Percentiles rank a stretch among this genome's conserved stretches.
These are phyloP conservation scores for Madurella fahalii DNA, from an alignment of 2,329 filamentous ascomycete genomes.

Conservation along the genomic window DNA sequence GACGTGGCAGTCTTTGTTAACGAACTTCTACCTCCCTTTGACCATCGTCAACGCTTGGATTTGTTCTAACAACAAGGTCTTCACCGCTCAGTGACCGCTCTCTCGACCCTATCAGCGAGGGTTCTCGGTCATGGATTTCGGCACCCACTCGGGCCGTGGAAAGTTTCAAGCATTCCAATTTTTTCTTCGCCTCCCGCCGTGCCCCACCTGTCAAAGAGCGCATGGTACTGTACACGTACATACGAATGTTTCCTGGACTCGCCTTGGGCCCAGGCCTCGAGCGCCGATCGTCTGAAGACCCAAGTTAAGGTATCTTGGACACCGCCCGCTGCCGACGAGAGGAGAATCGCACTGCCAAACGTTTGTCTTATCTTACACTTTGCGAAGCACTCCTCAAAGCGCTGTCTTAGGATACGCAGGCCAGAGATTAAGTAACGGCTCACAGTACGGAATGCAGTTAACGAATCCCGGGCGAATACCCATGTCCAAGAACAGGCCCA, in stretches of 20 bases:
- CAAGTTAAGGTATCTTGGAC: too few species aligned
- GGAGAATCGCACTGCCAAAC: too few species aligned
- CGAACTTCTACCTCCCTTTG: not conserved
- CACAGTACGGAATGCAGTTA: too few species aligned
- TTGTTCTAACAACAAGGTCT: not conserved
- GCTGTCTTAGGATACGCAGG: too few species aligned
- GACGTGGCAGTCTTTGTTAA: not conserved
- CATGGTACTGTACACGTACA: too few species aligned
- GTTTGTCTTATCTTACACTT: too few species aligned
- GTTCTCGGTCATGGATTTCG: slow-evolving; percentile 11
- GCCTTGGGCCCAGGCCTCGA: not conserved
- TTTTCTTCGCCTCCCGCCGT: slow-evolving; percentile 13
- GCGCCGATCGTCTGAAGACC: not conserved
- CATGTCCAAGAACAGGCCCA: too few species aligned
- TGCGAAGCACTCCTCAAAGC: too few species aligned
- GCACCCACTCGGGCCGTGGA: slow-evolving; percentile 11
- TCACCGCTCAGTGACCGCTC: slow-evolving; percentile 16
- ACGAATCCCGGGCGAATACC: too few species aligned
- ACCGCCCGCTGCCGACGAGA: too few species aligned
- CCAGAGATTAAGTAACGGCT: too few species aligned
- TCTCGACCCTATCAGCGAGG: not conserved
- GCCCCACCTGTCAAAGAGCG: slow-evolving; percentile 12
- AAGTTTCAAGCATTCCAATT: slow-evolving; percentile 15
- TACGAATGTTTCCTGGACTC: not conserved
- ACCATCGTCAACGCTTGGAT: not conserved